Base-by-base conservation (phyloP, 768 basidiomycete species). In the Amanita polypyramis region DNA sequence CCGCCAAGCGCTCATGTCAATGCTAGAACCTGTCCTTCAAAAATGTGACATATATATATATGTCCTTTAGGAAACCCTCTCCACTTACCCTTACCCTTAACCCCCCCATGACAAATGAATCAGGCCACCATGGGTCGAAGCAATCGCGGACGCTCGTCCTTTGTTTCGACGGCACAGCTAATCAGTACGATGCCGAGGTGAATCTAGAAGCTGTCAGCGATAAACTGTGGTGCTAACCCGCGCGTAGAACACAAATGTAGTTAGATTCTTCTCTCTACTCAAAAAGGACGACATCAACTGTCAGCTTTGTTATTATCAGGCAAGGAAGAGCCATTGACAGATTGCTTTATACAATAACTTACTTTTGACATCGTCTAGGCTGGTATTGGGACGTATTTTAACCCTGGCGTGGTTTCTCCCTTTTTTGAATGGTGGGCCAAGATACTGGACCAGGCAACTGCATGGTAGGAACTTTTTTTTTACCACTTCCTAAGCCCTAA, bases 231-330 rank as follows among this genome's bases (percentile, higher is more conserved):
- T 9, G 5, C 23, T 42, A n/a, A 42, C 14, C 25, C 21, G n/a
- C 20, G 35, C 20, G 44, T 27, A 70, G 72, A 82, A 84, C 55
- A 79, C 85, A 8, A 86, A 86, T 48, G 73, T 85, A 30, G 79
- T 83, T 46, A 79, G 78, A 56, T 68, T 92, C 36, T 85, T 83
- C 62, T 67, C 73, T 4, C 64, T 89, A 23, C 70, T 90, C 30
- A 72, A 74, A 64, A 85, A 79, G 59, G 78, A 80, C 46, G 60
- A 74, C 29, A 65, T 68, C n/a, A 66, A 73, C 19, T 55, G 72
- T 41, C 82, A 84, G 52, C 59, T 83, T 0, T 69, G 69, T 55
- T 88, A 85, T 59, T 90, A 90, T 57, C 87, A 89, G 64, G 82
- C 80, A 9, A 44, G 34, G 17, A 8, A 8, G 32, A 32, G 33